Evolutionary conservation across 1,284 basidiomycete genomes (phyloP).

Genomic region (Hemileia vastatrix): DNA sequence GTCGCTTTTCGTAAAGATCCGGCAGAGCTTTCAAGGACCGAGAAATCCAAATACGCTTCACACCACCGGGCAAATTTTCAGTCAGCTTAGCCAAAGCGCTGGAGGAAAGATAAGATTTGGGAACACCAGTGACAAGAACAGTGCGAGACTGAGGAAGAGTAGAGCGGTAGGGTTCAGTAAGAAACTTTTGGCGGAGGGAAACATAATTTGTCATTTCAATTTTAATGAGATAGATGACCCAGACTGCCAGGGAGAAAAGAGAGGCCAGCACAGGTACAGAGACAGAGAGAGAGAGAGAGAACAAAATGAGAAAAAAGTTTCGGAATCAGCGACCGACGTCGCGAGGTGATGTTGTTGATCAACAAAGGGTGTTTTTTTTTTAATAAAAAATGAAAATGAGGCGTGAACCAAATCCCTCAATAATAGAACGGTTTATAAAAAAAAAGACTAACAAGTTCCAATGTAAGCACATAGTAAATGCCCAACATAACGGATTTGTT

Average conservation of each 20-base stretch:
- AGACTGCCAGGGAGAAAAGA: conserved; percentile 49
- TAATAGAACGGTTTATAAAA: too few species aligned
- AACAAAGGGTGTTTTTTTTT: too few species aligned
- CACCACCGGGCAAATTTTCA: conserved; percentile 66
- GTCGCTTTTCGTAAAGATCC: conserved; percentile 66
- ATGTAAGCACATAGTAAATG: conserved; percentile 20
- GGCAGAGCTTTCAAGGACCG: conserved; percentile 68
- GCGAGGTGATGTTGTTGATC: background rate
- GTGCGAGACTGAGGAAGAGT: conserved; percentile 72
- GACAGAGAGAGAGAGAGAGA: background rate
- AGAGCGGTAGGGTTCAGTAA: conserved; percentile 63
- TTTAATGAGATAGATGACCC: conserved; percentile 73
- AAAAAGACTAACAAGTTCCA: conserved; percentile 9
- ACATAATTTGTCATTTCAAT: conserved; percentile 73
- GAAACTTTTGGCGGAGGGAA: conserved; percentile 68
- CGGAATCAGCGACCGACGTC: background rate
- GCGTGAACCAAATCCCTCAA: too few species aligned
- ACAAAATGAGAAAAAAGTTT: conserved; percentile 5
- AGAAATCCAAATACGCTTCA: conserved; percentile 82
- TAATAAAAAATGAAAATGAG: too few species aligned
- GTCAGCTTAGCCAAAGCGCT: conserved; percentile 51
- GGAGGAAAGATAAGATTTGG: conserved; percentile 60
- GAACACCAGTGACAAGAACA: conserved; percentile 77
- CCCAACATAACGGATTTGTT: conserved; percentile 18
- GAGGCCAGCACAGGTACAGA: background rate